phyloP scores from a whole-genome alignment of 352 stramenopile species.

The Pythium myriotylum region DNA sequence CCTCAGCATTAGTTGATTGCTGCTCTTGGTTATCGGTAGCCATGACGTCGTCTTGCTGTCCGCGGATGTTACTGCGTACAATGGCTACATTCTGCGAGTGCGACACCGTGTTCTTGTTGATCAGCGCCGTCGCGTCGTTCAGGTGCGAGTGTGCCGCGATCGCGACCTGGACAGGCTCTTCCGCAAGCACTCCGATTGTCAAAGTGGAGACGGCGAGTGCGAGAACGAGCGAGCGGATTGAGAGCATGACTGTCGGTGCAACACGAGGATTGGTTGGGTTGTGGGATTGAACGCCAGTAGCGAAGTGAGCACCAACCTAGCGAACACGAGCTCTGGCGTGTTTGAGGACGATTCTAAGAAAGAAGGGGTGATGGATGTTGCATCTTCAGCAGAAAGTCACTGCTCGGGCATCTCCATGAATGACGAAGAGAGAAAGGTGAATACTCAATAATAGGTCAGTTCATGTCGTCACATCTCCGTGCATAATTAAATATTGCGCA shows the following conservation, averaged over 20 bases:
- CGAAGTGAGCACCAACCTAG: constrained; percentile 1
- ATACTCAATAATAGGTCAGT: too few species aligned
- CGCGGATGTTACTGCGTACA: constrained; percentile 22
- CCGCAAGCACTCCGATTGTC: neutral
- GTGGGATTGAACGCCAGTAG: neutral
- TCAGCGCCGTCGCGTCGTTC: constrained; percentile 16
- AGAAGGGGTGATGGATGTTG: too few species aligned
- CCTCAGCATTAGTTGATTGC: neutral
- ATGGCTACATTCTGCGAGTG: constrained; percentile 18
- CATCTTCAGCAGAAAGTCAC: too few species aligned
- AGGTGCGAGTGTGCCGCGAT: constrained; percentile 7
- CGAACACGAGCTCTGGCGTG: too few species aligned
- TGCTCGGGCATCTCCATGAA: too few species aligned
- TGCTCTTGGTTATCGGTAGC: neutral
- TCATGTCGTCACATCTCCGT: too few species aligned
- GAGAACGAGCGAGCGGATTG: constrained; percentile 11
- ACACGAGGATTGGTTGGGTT: neutral
- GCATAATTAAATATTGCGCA: too few species aligned
- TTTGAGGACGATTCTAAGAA: too few species aligned
- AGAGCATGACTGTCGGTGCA: constrained; percentile 13
- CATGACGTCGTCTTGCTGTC: constrained; percentile 13
- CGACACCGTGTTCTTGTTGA: constrained; percentile 22
- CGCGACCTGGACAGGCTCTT: constrained; percentile 2
- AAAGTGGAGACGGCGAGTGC: constrained; percentile 13
- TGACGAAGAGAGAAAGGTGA: too few species aligned